Conservation (phyloP, 306 rosid genomes). For the Hippophae gyantsensis region DNA sequence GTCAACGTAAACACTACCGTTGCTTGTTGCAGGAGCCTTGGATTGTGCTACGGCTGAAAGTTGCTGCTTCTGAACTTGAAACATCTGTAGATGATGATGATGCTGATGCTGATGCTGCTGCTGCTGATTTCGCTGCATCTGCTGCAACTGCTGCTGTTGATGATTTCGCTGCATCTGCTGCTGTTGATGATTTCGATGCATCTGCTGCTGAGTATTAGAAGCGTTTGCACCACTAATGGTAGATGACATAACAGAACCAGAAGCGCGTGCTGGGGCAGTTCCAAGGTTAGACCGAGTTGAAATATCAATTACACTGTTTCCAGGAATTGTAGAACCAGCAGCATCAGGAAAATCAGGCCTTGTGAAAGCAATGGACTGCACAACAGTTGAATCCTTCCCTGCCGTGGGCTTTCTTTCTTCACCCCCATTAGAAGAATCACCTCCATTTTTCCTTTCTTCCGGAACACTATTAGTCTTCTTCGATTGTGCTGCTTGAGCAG, state of each 20-base stretch:
- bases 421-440: slow-evolving; percentile 48
- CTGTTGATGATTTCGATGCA: slow-evolving; percentile 43
- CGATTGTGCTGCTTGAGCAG: slow-evolving; percentile 53
- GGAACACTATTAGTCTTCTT: slow-evolving; percentile 48
- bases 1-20: slow-evolving; percentile 60
- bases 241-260: slow-evolving; percentile 48
- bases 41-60: slow-evolving; percentile 34
- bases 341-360: slow-evolving; percentile 62
- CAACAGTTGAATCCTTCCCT: slow-evolving; percentile 45
- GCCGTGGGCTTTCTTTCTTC: slow-evolving; percentile 61
- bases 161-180: slow-evolving; percentile 21
- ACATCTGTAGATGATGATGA: slow-evolving; percentile 49
- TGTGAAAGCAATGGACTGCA: slow-evolving; percentile 79
- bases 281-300: slow-evolving; percentile 49
- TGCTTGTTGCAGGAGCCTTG: slow-evolving; percentile 56
- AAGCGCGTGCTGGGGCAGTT: slow-evolving; percentile 39
- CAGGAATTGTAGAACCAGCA: slow-evolving; percentile 32
- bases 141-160: too few species aligned
- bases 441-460: slow-evolving; percentile 58
- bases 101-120: slow-evolving; percentile 57
- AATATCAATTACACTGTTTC: slow-evolving; percentile 62
- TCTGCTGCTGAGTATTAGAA: slow-evolving; percentile 52
- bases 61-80: slow-evolving; percentile 63
- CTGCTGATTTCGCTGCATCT: slow-evolving; percentile 42
- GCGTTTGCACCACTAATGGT: slow-evolving; percentile 27